These are phyloP conservation scores for Pichia rugopelliculosa DNA, from an alignment of 805 yeast species.

Conservation along the genomic window DNA sequence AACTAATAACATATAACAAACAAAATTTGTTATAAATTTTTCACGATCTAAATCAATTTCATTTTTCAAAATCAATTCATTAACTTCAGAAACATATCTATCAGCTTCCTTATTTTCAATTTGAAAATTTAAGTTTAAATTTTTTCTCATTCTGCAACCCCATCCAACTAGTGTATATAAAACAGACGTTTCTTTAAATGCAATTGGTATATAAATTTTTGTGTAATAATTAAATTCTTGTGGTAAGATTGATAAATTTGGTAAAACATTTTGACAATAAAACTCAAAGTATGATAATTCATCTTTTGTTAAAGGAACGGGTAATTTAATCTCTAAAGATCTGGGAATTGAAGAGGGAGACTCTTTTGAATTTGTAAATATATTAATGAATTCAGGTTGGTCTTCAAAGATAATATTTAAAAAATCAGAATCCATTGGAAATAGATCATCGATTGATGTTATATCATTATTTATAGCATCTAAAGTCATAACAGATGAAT, in stretches of 20 bases:
- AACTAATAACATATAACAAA: constrained; percentile 25
- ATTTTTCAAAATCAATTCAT: constrained; percentile 8
- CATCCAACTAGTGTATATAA: constrained; percentile 46
- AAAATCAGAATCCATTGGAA: constrained; percentile 11
- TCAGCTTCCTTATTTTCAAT: constrained; percentile 18
- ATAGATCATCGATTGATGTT: constrained; percentile 5
- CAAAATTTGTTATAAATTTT: constrained; percentile 21
- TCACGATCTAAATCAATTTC: constrained; percentile 12
- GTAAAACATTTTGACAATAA: constrained; percentile 38
- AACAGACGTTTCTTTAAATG: constrained; percentile 39
- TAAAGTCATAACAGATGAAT: neutral
- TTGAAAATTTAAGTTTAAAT: constrained; percentile 16
- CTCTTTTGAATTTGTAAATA: constrained; percentile 5
- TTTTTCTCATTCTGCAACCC: constrained; percentile 34
- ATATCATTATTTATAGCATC: neutral
- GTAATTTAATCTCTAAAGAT: constrained; percentile 16
- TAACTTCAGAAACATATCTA: constrained; percentile 12
- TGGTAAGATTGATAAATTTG: constrained; percentile 42
- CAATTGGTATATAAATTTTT: constrained; percentile 48
- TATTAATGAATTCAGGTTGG: constrained; percentile 11
- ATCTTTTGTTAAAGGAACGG: constrained; percentile 14
- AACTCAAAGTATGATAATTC: constrained; percentile 35
- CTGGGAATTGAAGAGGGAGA: constrained; percentile 5
- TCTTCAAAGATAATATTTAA: constrained; percentile 9
- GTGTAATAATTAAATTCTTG: constrained; percentile 42